phyloP scores from a whole-genome alignment of 2,329 filamentous ascomycete species.

The Aspergillus felis region DNA sequence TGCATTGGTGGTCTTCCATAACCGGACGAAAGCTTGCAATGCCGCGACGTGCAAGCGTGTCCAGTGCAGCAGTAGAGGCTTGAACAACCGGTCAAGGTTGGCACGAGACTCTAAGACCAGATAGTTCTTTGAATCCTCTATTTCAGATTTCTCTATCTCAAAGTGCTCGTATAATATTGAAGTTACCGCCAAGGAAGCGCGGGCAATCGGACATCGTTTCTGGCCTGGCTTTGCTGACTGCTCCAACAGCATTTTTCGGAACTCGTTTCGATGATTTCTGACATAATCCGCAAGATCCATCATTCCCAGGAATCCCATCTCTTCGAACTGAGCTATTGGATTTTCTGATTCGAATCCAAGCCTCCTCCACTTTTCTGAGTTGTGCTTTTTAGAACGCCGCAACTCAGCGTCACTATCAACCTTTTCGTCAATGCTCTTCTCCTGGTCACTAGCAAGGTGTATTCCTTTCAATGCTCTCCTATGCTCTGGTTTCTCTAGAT shows the following conservation, averaged over 20 bases:
- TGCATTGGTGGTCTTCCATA: constrained; percentile 90
- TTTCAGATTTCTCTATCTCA: constrained; percentile 78
- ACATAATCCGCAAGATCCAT: constrained; percentile 97
- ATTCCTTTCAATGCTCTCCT: constrained; percentile 79
- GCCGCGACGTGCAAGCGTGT: constrained; percentile 81
- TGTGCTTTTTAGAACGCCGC: constrained; percentile 66
- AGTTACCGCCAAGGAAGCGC: constrained; percentile 81
- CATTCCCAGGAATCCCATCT: constrained; percentile 85
- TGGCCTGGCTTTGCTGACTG: constrained; percentile 69
- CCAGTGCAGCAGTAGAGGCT: constrained; percentile 87
- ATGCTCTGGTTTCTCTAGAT: constrained; percentile 84
- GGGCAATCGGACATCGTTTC: constrained; percentile 80
- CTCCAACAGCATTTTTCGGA: constrained; percentile 87
- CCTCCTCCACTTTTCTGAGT: constrained; percentile 87
- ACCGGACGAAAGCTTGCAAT: constrained; percentile 78
- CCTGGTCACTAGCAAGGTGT: constrained; percentile 68
- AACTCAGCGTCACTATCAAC: constrained; percentile 36
- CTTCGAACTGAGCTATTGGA: constrained; percentile 78
- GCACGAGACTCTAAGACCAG: constrained; percentile 69
- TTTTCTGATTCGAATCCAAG: constrained; percentile 89
- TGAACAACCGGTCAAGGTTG: constrained; percentile 81
- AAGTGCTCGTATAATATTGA: constrained; percentile 92
- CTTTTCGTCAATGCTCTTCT: constrained; percentile 28
- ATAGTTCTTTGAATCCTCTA: constrained; percentile 73
- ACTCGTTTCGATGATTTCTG: constrained; percentile 83